phyloP scores from a whole-genome alignment of 1,284 basidiomycete species.

The Mycocalia duriaeana region DNA sequence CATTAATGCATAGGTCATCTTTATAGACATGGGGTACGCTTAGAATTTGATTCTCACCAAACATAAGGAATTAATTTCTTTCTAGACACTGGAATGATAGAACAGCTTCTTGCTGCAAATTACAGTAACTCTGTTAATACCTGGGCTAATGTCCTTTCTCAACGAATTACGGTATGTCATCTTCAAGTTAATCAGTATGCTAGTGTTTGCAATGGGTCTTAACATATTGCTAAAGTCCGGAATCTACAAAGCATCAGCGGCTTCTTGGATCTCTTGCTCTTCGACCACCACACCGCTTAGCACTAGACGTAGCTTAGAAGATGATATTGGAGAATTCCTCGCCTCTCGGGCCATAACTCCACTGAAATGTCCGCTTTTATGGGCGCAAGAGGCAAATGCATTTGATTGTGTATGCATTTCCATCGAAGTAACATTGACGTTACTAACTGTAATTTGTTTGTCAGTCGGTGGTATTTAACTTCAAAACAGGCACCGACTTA shows the following conservation, averaged over 20 bases:
- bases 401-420: constrained; percentile 43
- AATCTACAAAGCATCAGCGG: constrained; percentile 29
- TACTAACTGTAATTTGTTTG: neutral
- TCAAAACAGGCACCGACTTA: constrained; percentile 38
- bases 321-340: constrained; percentile 29
- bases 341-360: constrained; percentile 29
- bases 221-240: constrained; percentile 29
- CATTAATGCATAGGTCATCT: constrained; percentile 1
- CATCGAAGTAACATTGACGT: neutral
- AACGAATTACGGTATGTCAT: constrained; percentile 34
- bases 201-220: neutral
- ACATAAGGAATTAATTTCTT: neutral
- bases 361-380: constrained; percentile 43
- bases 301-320: constrained; percentile 21
- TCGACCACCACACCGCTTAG: constrained; percentile 32
- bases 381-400: constrained; percentile 47
- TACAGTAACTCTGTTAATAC: constrained; percentile 34
- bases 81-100: constrained; percentile 43
- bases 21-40: constrained; percentile 31
- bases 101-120: constrained; percentile 35
- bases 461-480: constrained; percentile 46
- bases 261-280: constrained; percentile 44
- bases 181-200: neutral
- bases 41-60: neutral
- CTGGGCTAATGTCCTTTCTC: constrained; percentile 39